Percentiles rank a stretch among this genome's conserved stretches.
phyloP scores from a whole-genome alignment of 2,329 filamentous ascomycete species.

The Neonectria hederae region DNA sequence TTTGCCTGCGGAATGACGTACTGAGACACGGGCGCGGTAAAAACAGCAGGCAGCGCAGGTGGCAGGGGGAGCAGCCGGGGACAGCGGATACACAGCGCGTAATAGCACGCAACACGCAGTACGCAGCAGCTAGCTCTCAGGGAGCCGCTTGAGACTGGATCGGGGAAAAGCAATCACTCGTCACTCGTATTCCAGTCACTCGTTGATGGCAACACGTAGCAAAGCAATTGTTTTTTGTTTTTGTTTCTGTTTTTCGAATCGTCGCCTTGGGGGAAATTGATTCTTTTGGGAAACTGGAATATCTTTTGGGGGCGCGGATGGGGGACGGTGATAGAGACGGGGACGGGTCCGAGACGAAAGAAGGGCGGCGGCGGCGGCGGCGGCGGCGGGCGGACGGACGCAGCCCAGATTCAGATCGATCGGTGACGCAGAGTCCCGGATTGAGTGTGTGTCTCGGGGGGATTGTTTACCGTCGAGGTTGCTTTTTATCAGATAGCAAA shows the following conservation, averaged over 20 bases:
- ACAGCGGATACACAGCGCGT: neutral
- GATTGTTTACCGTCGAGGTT: neutral
- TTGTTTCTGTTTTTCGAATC: neutral
- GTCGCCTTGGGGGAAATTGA: neutral
- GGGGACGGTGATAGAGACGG: neutral
- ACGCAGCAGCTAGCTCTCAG: neutral
- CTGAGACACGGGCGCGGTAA: neutral
- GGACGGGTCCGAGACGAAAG: no score
- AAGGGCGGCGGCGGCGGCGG: neutral
- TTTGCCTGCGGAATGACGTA: slow-evolving; percentile 1
- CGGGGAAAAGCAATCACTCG: neutral
- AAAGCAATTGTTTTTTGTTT: neutral
- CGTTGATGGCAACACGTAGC: neutral
- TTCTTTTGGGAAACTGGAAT: no score
- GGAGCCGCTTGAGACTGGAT: no score
- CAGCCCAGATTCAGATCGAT: neutral
- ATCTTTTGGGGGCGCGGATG: no score
- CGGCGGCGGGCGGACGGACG: neutral
- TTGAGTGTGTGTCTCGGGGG: neutral
- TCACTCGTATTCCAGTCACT: neutral
- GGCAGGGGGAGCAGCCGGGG: neutral
- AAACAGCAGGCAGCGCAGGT: neutral
- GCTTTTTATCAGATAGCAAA: neutral
- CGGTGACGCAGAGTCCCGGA: neutral
- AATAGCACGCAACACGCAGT: neutral